Evolutionary conservation across 1,284 basidiomycete species (phyloP).

Genomic region (Puccinia brachypodii): DNA sequence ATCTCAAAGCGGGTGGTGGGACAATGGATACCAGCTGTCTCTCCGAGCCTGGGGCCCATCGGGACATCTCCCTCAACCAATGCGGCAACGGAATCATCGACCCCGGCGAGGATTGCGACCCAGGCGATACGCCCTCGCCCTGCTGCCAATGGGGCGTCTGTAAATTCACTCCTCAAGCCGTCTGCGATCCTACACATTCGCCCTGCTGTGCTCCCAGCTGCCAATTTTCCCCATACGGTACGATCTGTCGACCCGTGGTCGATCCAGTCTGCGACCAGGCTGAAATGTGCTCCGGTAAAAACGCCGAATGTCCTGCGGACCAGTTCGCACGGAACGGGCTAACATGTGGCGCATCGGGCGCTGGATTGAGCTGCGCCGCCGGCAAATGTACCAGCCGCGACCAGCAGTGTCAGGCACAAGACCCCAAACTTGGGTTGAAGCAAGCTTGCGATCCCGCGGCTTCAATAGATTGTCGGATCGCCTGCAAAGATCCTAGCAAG

Average conservation of each 20-base stretch:
- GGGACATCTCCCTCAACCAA: conserved; percentile 54
- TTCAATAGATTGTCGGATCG: conserved; percentile 53
- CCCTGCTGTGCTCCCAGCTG: conserved; percentile 54
- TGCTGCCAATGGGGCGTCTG: conserved; percentile 54
- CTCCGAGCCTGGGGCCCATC: conserved; percentile 49
- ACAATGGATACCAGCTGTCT: conserved; percentile 48
- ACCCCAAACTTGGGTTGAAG: conserved; percentile 49
- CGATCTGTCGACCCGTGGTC: conserved; percentile 53
- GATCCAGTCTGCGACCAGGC: conserved; percentile 54
- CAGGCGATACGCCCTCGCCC: conserved; percentile 52
- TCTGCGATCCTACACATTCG: conserved; percentile 54
- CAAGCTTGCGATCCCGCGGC: conserved; percentile 53
- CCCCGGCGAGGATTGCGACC: conserved; percentile 56
- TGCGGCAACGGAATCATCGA: conserved; percentile 56
- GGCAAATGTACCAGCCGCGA: conserved; percentile 55
- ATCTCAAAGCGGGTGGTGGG: conserved; percentile 16
- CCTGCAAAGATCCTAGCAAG: conserved; percentile 53
- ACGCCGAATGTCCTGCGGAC: conserved; percentile 54
- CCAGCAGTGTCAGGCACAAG: conserved; percentile 53
- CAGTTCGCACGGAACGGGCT: conserved; percentile 52
- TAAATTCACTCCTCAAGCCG: conserved; percentile 51
- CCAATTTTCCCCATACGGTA: conserved; percentile 52
- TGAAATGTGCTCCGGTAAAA: conserved; percentile 54
- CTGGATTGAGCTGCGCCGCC: conserved; percentile 53
- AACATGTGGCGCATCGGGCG: conserved; percentile 51